Base-by-base conservation (phyloP, 768 basidiomycete genomes). In the Gymnopilus dilepis region DNA sequence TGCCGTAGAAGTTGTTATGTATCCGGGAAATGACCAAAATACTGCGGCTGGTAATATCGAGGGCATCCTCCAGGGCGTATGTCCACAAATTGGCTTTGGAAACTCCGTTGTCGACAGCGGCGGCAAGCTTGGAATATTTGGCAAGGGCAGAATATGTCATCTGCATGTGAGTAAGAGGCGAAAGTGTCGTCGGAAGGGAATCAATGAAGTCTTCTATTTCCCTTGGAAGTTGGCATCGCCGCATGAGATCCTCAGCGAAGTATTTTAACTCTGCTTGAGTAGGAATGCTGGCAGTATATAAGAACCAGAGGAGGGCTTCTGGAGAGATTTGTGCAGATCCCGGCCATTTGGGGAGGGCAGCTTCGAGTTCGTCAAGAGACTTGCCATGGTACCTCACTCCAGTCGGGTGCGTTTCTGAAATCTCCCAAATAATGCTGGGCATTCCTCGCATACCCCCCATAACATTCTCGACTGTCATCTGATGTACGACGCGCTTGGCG, bases 371-470 rank as follows among this genome's bases (percentile, higher is more conserved):
- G 26, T 45, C 33, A 37, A 58, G 56, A 48, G 56, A 24, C 33
- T 58, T 58, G 4, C 56, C 56, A 31, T 58, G 56, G 19, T 58
- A 58, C 22, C 56, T 58, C 31, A 58, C 56, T 22, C 56, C 56
- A 12, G 56, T 58, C 6, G 56, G 45, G 13, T 58, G 33, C 11
- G 56, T 58, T 21, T 58, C 56, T 21, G 56, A 58, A 45, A 58
- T 58, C 45, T 58, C 56, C 56, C 56, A 58, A 7, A 58, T 33
- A 34, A 58, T 37, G n/a, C 56, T 58, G 33, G 56, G 56, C 56
- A 58, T 58, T 7, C 56, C 56, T 34, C 56, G 56, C 56, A 58
- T 58, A 0, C 56, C 56, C 15, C 56, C 56, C 56, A 58, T 58
- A 34, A 58, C 45, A 26, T 58, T 58, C 56, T 58, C 45, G 31